Percentiles rank a stretch among this genome's conserved stretches.
Conservation (phyloP, 2,329 filamentous ascomycete species). For the Parastagonospora nodorum region DNA sequence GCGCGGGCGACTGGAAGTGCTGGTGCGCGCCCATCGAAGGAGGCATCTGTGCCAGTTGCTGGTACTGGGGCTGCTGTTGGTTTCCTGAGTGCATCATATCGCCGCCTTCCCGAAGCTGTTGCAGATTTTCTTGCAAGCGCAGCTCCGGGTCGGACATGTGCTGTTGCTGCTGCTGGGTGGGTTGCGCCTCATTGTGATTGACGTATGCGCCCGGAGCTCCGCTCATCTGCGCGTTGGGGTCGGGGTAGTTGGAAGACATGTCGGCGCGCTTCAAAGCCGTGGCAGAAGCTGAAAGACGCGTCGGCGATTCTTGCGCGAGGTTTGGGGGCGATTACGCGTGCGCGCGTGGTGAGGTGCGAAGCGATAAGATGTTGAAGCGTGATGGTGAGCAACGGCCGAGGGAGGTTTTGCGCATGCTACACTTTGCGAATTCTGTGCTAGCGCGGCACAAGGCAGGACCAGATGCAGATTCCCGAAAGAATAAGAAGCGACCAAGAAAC, state of each 20-base stretch:
- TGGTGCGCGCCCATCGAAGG: slow-evolving; percentile 37
- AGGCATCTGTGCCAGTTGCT: slow-evolving; percentile 34
- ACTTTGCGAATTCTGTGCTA: slow-evolving; percentile 42
- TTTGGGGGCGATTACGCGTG: slow-evolving; percentile 14
- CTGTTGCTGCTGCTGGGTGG: slow-evolving; percentile 38
- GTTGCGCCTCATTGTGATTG: slow-evolving; percentile 43
- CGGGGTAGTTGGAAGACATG: slow-evolving; percentile 42
- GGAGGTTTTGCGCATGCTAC: slow-evolving; percentile 32
- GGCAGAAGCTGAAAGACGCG: slow-evolving; percentile 8
- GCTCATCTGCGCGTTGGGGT: slow-evolving; percentile 41
- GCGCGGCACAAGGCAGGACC: slow-evolving; percentile 25
- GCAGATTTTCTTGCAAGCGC: slow-evolving; percentile 42
- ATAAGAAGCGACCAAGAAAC: slow-evolving; percentile 8
- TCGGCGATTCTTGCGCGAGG: slow-evolving; percentile 13
- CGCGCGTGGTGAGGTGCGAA: slow-evolving; percentile 24
- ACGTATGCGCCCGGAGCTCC: slow-evolving; percentile 41
- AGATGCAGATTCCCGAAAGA: slow-evolving; percentile 11
- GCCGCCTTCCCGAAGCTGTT: slow-evolving; percentile 38
- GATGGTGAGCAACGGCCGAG: slow-evolving; percentile 28
- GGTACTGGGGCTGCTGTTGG: slow-evolving; percentile 35
- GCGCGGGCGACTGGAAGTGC: slow-evolving; percentile 42
- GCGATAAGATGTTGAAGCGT: slow-evolving; percentile 25
- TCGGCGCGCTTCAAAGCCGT: slow-evolving; percentile 16
- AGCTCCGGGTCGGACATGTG: slow-evolving; percentile 39
- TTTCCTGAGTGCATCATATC: slow-evolving; percentile 38